Conservation (phyloP, 176 grass and related monocot genomes). For the Pontederia crassipes region DNA sequence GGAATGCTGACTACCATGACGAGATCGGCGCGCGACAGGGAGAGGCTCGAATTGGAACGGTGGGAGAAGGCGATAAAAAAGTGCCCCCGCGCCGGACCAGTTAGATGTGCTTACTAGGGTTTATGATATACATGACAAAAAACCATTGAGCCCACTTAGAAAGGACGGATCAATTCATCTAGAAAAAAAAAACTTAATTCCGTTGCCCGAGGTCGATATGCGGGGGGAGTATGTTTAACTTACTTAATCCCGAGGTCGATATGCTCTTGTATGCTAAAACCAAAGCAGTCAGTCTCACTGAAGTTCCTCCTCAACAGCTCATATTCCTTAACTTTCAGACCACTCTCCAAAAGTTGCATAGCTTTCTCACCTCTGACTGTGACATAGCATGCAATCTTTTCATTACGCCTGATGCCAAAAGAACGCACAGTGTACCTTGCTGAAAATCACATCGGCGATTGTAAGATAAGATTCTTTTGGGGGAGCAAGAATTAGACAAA, state of each 20-base stretch:
- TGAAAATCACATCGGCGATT: conserved; percentile 14
- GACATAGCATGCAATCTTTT: conserved; percentile 87
- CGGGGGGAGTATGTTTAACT: conserved; percentile 5
- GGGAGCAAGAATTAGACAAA: background rate
- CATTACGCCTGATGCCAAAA: conserved; percentile 45
- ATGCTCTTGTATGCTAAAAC: conserved; percentile 82
- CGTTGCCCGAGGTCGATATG: too few relatives aligned
- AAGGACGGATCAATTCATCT: too few relatives aligned
- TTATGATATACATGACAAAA: too few relatives aligned
- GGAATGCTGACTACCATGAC: background rate
- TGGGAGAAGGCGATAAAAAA: background rate
- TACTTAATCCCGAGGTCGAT: conserved; percentile 95
- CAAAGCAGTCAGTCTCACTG: conserved; percentile 75
- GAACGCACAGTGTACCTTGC: conserved; percentile 51
- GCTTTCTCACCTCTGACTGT: conserved; percentile 76
- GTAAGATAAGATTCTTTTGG: too few relatives aligned
- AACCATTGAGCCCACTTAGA: too few relatives aligned
- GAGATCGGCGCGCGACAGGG: background rate
- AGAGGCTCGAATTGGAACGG: background rate
- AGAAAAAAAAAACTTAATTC: background rate
- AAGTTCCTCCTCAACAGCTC: conserved; percentile 88
- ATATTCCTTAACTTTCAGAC: conserved; percentile 85
- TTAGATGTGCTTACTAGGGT: background rate
- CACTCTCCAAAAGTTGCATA: conserved; percentile 88
- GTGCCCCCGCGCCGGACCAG: background rate